phyloP scores from a whole-genome alignment of 257 asterid species.

The Gardenia jasminoides region DNA sequence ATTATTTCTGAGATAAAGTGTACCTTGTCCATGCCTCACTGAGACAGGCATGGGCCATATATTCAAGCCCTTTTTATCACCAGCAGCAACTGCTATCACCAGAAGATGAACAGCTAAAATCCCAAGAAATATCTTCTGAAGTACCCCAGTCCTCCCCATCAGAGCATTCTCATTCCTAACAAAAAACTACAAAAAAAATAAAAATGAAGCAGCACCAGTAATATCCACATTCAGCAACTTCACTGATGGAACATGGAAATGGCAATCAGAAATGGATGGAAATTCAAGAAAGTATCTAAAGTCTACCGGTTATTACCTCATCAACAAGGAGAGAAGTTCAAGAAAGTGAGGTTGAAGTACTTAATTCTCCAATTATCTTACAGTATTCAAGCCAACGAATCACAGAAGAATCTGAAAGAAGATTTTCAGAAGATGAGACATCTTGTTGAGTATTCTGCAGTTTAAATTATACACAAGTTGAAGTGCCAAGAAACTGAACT shows the following conservation, averaged over 20 bases:
- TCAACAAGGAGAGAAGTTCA: slow-evolving; percentile 7
- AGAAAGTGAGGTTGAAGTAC: not conserved
- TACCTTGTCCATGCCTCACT: slow-evolving; percentile 54
- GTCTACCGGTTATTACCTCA: slow-evolving; percentile 11
- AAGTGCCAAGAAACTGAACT: not conserved
- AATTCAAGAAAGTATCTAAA: slow-evolving; percentile 3
- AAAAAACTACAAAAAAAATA: slow-evolving; percentile 1
- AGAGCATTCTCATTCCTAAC: slow-evolving; percentile 23
- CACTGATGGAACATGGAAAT: not conserved
- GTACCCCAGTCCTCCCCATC: slow-evolving; percentile 35
- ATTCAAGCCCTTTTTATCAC: slow-evolving; percentile 40
- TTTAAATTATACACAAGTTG: no score
- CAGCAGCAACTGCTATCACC: slow-evolving; percentile 37
- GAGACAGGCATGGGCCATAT: slow-evolving; percentile 96
- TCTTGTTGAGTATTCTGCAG: not conserved
- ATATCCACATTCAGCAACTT: not conserved
- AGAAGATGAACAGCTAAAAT: slow-evolving; percentile 31
- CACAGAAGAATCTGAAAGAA: no score
- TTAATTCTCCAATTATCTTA: not conserved
- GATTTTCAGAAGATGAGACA: not conserved
- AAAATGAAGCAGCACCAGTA: not conserved
- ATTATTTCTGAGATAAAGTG: slow-evolving; percentile 49
- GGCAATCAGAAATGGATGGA: not conserved
- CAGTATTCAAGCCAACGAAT: not conserved
- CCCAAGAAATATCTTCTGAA: slow-evolving; percentile 27